Percentiles rank a stretch among this genome's conserved stretches.
Conservation (phyloP, 140 eudicot genomes). For the Stevia rebaudiana region DNA sequence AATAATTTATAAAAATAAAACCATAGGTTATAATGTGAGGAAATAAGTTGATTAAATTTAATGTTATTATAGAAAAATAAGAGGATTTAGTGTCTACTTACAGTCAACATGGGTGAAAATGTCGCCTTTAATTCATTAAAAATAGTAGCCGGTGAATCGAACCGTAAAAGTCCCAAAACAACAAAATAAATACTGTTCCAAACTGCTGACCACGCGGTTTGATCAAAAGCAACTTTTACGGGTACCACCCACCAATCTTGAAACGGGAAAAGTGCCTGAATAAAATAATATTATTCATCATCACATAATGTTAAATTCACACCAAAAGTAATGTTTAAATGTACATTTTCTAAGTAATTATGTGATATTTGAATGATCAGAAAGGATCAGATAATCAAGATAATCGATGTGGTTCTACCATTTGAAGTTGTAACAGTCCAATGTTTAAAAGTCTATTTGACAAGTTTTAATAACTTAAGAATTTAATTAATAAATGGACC, state of each 20-base stretch:
- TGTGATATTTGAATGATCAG: not conserved
- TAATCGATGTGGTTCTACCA: too few relatives aligned
- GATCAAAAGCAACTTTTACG: conserved; percentile 79
- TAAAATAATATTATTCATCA: not conserved
- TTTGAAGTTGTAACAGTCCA: too few relatives aligned
- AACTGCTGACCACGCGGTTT: conserved; percentile 77
- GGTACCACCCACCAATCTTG: conserved; percentile 96
- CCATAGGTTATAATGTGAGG: not conserved
- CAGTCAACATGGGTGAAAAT: conserved; percentile 85
- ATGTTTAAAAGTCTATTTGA: not conserved
- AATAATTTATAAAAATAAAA: not conserved
- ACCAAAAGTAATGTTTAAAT: not conserved
- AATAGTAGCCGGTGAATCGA: conserved; percentile 56
- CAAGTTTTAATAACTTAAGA: not conserved
- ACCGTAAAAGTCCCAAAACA: conserved; percentile 66
- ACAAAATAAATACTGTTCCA: conserved; percentile 85
- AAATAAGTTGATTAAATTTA: not conserved
- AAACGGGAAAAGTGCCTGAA: conserved; percentile 69
- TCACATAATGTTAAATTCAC: not conserved
- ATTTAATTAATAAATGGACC: too few relatives aligned
- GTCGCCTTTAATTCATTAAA: conserved; percentile 51
- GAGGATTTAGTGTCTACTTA: conserved; percentile 27
- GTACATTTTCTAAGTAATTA: not conserved
- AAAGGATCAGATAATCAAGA: too few relatives aligned
- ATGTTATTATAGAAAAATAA: not conserved